phyloP scores from a whole-genome alignment of 2,329 filamentous ascomycete species.

The Fusarium avenaceum region DNA sequence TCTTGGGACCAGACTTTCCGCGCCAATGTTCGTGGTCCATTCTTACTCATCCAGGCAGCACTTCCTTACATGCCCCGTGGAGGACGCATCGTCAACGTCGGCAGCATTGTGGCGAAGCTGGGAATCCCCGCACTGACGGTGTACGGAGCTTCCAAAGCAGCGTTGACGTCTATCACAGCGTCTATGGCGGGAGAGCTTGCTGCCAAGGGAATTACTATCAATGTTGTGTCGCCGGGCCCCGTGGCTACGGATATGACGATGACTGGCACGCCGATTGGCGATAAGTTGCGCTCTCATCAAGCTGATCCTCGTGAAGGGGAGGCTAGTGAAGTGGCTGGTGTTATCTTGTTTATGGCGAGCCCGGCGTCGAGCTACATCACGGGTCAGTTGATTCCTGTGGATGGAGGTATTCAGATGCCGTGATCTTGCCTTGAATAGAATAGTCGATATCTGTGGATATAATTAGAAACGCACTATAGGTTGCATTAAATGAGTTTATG shows the following conservation, averaged over 20 bases:
- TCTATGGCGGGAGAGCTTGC: constrained; percentile 17
- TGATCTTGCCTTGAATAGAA: neutral
- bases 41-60: constrained; percentile 53
- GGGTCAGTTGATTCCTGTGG: constrained; percentile 19
- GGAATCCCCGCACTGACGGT: constrained; percentile 50
- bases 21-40: constrained; percentile 42
- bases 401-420: constrained; percentile 20
- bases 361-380: constrained; percentile 23
- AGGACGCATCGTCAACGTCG: constrained; percentile 54
- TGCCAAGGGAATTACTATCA: constrained; percentile 17
- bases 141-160: constrained; percentile 55
- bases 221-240: constrained; percentile 12
- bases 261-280: constrained; percentile 12
- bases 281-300: constrained; percentile 6
- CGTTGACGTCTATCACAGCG: constrained; percentile 21
- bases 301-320: constrained; percentile 17
- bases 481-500: no score
- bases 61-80: constrained; percentile 49
- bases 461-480: no score
- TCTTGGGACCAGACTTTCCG: constrained; percentile 16
- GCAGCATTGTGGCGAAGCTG: constrained; percentile 51
- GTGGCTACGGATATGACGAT: constrained; percentile 18
- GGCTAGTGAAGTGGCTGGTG: constrained; percentile 6
- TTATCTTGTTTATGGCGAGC: constrained; percentile 11
- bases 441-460: no score